Percentiles rank a stretch among this genome's conserved stretches.
Evolutionary conservation across 2,329 filamentous ascomycete species (phyloP).

Genomic region (Lasiodiplodia citricola): DNA sequence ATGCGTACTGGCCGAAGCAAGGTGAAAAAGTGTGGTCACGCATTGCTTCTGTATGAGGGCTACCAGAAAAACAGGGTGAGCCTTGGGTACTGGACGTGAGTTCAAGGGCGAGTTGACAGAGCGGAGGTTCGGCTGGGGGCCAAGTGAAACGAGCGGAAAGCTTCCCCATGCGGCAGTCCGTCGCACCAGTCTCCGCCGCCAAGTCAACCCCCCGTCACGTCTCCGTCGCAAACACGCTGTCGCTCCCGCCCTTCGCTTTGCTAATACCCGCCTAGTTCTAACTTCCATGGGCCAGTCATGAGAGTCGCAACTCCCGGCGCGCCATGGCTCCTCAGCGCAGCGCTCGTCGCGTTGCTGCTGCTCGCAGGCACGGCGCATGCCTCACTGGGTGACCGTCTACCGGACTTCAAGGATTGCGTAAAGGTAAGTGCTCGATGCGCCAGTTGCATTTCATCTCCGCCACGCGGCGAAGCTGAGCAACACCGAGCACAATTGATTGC

Average conservation of each 20-base stretch:
- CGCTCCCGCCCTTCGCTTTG: background rate
- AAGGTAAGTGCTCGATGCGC: conserved; percentile 59
- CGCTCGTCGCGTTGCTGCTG: conserved; percentile 40
- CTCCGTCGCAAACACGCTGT: conserved; percentile 1
- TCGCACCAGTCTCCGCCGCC: background rate
- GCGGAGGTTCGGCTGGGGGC: background rate
- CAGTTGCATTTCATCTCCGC: conserved; percentile 26
- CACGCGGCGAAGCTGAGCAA: background rate
- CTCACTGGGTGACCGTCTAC: conserved; percentile 81
- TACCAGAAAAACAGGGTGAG: background rate
- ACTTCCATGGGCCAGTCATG: conserved; percentile 19
- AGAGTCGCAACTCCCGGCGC: conserved; percentile 13
- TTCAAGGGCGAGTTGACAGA: background rate
- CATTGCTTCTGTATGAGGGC: background rate
- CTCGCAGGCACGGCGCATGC: conserved; percentile 58
- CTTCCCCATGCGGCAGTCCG: conserved; percentile 7
- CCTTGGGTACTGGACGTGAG: background rate
- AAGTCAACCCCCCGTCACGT: conserved; percentile 2
- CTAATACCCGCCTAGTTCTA: background rate
- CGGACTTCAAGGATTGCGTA: conserved; percentile 87
- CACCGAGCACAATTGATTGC: conserved; percentile 19
- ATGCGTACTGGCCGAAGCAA: background rate
- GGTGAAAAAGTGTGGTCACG: background rate
- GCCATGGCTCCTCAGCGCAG: conserved; percentile 21
- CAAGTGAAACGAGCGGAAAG: background rate